These are phyloP conservation scores for Babesia bigemina DNA, from an alignment of 169 alveolate genomes.

Conservation along the genomic window DNA sequence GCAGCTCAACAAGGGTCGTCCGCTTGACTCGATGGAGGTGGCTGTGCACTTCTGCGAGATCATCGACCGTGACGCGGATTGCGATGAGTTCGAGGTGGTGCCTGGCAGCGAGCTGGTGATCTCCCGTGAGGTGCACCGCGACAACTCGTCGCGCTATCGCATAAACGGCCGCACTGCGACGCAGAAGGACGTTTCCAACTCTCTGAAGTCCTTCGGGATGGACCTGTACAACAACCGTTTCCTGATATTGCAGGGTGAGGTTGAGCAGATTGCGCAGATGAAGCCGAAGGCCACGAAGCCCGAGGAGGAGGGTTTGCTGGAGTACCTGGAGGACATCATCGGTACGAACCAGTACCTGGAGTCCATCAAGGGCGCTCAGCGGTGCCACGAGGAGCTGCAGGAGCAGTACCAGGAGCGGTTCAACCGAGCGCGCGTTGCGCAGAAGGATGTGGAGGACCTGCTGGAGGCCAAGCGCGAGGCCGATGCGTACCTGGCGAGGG, in stretches of 20 bases:
- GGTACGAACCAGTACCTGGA: constrained; percentile 88
- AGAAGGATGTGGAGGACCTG: constrained; percentile 83
- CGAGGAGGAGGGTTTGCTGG: constrained; percentile 94
- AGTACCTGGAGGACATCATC: constrained; percentile 95
- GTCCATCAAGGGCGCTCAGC: constrained; percentile 74
- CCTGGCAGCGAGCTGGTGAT: constrained; percentile 70
- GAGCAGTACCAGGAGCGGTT: constrained; percentile 80
- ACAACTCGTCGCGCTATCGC: constrained; percentile 76
- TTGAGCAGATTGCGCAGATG: constrained; percentile 96
- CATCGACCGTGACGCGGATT: constrained; percentile 75
- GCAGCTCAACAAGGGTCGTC: constrained; percentile 66
- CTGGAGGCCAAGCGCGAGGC: constrained; percentile 80
- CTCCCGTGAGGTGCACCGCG: constrained; percentile 75
- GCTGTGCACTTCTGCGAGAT: constrained; percentile 90
- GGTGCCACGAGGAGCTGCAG: constrained; percentile 74
- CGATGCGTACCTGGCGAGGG: constrained; percentile 72
- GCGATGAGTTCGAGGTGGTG: constrained; percentile 56
- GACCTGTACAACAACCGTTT: constrained; percentile 94
- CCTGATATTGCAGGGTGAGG: constrained; percentile 95
- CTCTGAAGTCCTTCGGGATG: constrained; percentile 89
- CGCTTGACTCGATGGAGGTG: constrained; percentile 85
- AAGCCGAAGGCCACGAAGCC: constrained; percentile 92
- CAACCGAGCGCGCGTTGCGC: constrained; percentile 79
- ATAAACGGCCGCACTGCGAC: constrained; percentile 87
- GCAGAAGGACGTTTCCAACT: constrained; percentile 87